A percentile compares a stretch with the other conserved stretches of the same genome.
Conservation (phyloP, 2,329 filamentous ascomycete genomes). For the Diaporthe destruens region DNA sequence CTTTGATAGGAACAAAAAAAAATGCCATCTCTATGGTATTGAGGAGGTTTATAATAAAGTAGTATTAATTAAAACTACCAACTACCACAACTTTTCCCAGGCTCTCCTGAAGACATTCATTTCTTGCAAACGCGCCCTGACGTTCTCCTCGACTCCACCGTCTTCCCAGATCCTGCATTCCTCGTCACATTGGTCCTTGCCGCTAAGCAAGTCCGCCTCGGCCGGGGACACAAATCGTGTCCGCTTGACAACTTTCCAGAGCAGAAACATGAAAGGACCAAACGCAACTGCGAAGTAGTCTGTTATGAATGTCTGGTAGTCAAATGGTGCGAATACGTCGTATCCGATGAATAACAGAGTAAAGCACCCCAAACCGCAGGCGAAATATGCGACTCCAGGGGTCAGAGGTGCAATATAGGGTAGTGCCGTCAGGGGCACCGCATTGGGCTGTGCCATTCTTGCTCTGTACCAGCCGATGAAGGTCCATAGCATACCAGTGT, state of each 20-base stretch:
- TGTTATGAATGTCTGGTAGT: conserved; percentile 55
- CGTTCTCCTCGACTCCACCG: conserved; percentile 31
- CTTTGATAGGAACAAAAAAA: background rate
- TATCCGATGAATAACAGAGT: conserved; percentile 67
- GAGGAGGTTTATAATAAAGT: background rate
- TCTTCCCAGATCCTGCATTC: conserved; percentile 39
- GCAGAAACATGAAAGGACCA: conserved; percentile 62
- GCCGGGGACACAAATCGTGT: conserved; percentile 62
- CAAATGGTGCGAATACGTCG: conserved; percentile 62
- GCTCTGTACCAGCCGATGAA: conserved; percentile 63
- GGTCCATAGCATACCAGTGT: conserved; percentile 57
- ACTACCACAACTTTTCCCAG: conserved; percentile 33
- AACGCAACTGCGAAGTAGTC: conserved; percentile 58
- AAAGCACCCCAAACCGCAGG: conserved; percentile 42
- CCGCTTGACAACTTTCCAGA: conserved; percentile 70
- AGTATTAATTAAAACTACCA: background rate
- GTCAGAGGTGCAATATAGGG: conserved; percentile 64
- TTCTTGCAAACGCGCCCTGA: conserved; percentile 8
- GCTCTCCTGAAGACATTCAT: conserved; percentile 27
- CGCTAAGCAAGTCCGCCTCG: conserved; percentile 67
- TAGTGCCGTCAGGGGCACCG: conserved; percentile 58
- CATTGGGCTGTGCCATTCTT: conserved; percentile 59
- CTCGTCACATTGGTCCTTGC: conserved; percentile 71
- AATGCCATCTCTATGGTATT: background rate
- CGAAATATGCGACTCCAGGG: conserved; percentile 48